Base-by-base conservation (phyloP, 805 yeast genomes). In the Ogataea pini region DNA sequence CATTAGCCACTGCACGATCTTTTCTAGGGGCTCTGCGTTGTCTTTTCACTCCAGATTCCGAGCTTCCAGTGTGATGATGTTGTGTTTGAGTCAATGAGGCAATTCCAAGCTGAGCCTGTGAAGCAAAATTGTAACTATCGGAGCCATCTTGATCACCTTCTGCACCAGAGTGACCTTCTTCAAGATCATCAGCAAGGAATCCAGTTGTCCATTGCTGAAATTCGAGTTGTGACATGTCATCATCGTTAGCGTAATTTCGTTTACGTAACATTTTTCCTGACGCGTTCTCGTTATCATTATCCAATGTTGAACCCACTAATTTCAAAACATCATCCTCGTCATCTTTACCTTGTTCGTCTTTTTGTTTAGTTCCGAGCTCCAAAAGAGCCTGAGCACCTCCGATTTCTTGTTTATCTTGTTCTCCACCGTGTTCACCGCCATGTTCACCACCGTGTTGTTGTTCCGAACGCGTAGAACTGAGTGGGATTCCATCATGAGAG, bases 281-380 rank as follows among this genome's bases (percentile, higher is more conserved):
- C 32, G 42, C n/a, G 33, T 39, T 39, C 3, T 39, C 42, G 25
- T 17, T 33, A 25, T 51, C 53, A 46, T 44, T 52, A 14, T 72
- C 79, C 36, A 84, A 64, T 1, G 83, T 77, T 6, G 84, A 86
- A 16, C 86, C 89, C 12, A 85, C 92, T 56, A 79, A 79, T 47
- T 79, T 76, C 79, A 86, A 74, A 14, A 86, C 90, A 0, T 90
- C 94, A 14, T 86, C 94, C 58, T 85, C 94, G 2, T 85, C 94
- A 12, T 79, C 81, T 48, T 75, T 69, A 32, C 67, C 72, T 18
- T 43, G 39, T 38, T 55, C 58, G 29, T 54, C 55, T 25, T 57
- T 51, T 25, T 48, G 55, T 42, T 57, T 59, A 24, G 52, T 59
- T 17, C 58, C 58, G 34, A 63, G 41, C 42, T 59, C 59, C 34